Percentiles rank a stretch among this genome's conserved stretches.
Conservation (phyloP, 2,329 filamentous ascomycete species). For the Pseudocercospora vitis region DNA sequence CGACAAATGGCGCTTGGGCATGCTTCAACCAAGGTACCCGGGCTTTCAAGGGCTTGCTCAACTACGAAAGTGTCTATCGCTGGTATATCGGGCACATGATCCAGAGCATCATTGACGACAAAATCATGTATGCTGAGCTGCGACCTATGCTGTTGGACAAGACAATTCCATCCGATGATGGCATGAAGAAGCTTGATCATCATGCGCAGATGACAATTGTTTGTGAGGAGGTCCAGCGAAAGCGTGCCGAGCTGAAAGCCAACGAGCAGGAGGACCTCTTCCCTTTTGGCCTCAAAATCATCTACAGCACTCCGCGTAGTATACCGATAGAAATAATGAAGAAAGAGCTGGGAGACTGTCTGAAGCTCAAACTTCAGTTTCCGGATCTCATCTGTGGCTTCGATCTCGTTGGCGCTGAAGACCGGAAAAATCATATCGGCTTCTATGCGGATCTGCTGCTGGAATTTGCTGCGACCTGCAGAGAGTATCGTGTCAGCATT, state of each 20-base stretch:
- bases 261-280: constrained; percentile 48
- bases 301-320: constrained; percentile 68
- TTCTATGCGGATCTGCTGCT: constrained; percentile 60
- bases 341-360: constrained; percentile 60
- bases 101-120: constrained; percentile 62
- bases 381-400: constrained; percentile 66
- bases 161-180: constrained; percentile 60
- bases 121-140: constrained; percentile 70
- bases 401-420: constrained; percentile 67
- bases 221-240: constrained; percentile 54
- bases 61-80: constrained; percentile 63
- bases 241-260: constrained; percentile 44
- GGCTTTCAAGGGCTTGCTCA: constrained; percentile 71
- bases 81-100: constrained; percentile 62
- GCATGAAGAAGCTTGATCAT: constrained; percentile 55
- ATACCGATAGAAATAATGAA: constrained; percentile 53
- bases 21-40: constrained; percentile 69
- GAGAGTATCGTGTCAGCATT: constrained; percentile 53
- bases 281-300: constrained; percentile 65
- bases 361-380: constrained; percentile 59
- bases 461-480: constrained; percentile 57
- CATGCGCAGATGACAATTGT: constrained; percentile 62
- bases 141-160: constrained; percentile 70
- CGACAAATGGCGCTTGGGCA: constrained; percentile 51
- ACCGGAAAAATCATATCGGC: constrained; percentile 61